Evolutionary conservation across 495 filamentous ascomycete species (phyloP).

Genomic region (Pyrenopolyporus hunteri): DNA sequence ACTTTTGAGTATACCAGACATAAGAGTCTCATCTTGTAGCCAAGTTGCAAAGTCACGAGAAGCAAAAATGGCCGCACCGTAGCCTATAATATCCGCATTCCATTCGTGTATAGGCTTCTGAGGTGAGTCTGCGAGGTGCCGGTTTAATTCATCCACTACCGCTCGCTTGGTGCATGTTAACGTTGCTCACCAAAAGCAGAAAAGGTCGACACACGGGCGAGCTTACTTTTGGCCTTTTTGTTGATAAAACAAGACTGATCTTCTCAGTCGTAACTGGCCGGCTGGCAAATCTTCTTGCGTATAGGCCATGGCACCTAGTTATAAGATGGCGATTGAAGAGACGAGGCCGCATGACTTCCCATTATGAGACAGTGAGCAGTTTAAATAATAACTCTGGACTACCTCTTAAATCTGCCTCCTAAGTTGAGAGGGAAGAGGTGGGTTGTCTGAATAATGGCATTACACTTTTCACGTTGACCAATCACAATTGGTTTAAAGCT

Average conservation of each 20-base stretch:
- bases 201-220: background rate
- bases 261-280: conserved; percentile 15
- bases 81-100: background rate
- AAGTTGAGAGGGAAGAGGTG: background rate
- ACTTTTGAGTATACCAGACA: conserved; percentile 39
- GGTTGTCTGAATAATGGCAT: background rate
- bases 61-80: conserved; percentile 45
- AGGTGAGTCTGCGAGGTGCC: background rate
- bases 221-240: conserved; percentile 29
- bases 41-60: conserved; percentile 46
- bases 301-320: conserved; percentile 5
- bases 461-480: background rate
- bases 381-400: too few relatives aligned
- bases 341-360: conserved; percentile 25
- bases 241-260: conserved; percentile 26
- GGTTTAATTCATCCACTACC: conserved; percentile 16
- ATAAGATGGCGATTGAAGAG: conserved; percentile 9
- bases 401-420: too few relatives aligned
- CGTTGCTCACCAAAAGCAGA: too few relatives aligned
- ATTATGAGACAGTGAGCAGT: background rate
- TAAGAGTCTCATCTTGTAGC: conserved; percentile 47
- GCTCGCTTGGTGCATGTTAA: conserved; percentile 13
- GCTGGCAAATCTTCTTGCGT: conserved; percentile 8
- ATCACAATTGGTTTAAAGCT: background rate
- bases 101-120: background rate